These are phyloP conservation scores for Ustilago bromivora DNA, from an alignment of 1,284 basidiomycete species.

Conservation along the genomic window DNA sequence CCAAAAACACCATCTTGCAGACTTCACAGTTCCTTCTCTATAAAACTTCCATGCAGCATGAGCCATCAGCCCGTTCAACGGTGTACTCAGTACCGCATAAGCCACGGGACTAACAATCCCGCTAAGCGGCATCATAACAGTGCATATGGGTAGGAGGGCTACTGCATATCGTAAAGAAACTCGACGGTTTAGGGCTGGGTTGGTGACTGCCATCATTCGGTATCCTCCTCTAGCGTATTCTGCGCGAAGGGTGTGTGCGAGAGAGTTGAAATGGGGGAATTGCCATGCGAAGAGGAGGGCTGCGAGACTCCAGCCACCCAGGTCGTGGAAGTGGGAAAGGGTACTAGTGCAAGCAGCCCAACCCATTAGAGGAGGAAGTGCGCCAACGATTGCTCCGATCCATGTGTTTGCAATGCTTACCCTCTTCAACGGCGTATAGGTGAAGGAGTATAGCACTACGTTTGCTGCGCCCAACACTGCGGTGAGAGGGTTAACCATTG, in stretches of 20 bases:
- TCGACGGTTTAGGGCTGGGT: constrained; percentile 83
- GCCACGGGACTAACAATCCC: constrained; percentile 70
- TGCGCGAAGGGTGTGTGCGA: constrained; percentile 87
- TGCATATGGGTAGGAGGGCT: constrained; percentile 83
- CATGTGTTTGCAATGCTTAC: constrained; percentile 90
- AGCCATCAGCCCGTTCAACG: constrained; percentile 82
- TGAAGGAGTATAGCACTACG: constrained; percentile 87
- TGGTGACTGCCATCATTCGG: constrained; percentile 87
- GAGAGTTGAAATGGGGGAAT: constrained; percentile 96
- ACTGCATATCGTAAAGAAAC: constrained; percentile 87
- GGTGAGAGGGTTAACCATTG: constrained; percentile 88
- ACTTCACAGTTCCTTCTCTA: constrained; percentile 75
- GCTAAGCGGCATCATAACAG: constrained; percentile 74
- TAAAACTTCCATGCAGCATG: constrained; percentile 77
- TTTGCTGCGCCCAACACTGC: constrained; percentile 86
- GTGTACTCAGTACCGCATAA: constrained; percentile 82
- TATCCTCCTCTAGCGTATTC: constrained; percentile 95
- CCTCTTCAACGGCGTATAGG: constrained; percentile 96
- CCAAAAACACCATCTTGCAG: constrained; percentile 77
- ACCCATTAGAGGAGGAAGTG: constrained; percentile 94
- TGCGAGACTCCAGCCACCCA: constrained; percentile 63
- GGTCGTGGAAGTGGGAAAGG: constrained; percentile 75
- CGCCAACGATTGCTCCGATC: constrained; percentile 93
- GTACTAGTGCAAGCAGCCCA: constrained; percentile 94
- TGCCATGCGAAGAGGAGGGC: constrained; percentile 89